Evolutionary conservation across 352 stramenopile species (phyloP), one percentile per base, ranked within the genome.

Genomic region (Nothophytophthora sp.): DNA sequence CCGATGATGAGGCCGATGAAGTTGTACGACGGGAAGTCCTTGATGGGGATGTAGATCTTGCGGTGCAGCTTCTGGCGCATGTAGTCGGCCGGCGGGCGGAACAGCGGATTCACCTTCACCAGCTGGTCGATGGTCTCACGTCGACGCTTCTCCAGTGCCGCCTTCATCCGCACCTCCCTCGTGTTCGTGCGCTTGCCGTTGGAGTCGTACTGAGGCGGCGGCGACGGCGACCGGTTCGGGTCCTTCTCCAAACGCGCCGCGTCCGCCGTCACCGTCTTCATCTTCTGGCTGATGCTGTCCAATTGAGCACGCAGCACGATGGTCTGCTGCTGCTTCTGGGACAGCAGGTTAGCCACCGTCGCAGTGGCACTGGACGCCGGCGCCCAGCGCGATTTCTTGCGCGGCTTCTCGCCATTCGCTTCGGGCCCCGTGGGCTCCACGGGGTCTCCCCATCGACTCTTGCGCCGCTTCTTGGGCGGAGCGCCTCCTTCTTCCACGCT

Each of bases 1-100:
- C 97, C 98, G 47, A 99, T 99, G 67, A 99, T 99, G 25, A 99
- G 69, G 3, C 96, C 97, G 40, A 99, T 99, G 69, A 99, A 99
- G 71, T 99, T 99, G 79, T 99, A 99, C 5, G 85, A 96, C 0
- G 97, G 98, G 80, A 97, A 98, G 33, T 99, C 91, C 34, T 98
- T 95, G 33, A 98, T 78, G 0, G 97, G 97, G 67, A 99, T 99
- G 58, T 97, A 97, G 51, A 99, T 95, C 75, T 99, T 99, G 30
- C 94, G 90, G 38, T 76, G 87, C 42, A 97, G 77, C 74, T 98
- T 99, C 50, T 92, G 78, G 42, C 88, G 92, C 42, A 93, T 81
- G 55, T 98, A 95, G 52, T 95, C 87, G 0, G 87, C 74, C 5
- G 89, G 86, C 12, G 82, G 85, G 4, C 82, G 86, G 39, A 90